Conservation (phyloP, 176 grass and related monocot genomes). For the Paspalum notatum region DNA sequence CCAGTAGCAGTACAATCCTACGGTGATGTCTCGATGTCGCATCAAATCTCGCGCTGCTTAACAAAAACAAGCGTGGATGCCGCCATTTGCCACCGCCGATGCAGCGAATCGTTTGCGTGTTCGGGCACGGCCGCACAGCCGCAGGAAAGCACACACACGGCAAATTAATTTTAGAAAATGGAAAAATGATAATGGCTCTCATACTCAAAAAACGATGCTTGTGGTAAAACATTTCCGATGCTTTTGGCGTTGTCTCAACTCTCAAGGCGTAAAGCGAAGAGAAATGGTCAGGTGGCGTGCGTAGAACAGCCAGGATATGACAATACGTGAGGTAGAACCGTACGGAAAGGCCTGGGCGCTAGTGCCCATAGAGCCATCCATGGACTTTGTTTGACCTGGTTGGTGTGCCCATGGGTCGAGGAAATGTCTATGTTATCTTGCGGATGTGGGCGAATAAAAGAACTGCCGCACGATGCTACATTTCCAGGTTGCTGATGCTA, state of each 20-base stretch:
- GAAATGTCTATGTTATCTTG: not conserved
- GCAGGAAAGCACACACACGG: not conserved
- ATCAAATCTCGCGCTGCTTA: conserved; percentile 28
- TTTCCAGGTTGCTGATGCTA: conserved; percentile 28
- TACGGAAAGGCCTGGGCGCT: conserved; percentile 42
- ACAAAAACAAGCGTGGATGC: conserved; percentile 17
- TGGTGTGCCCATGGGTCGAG: not conserved
- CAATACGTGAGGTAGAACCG: conserved; percentile 22
- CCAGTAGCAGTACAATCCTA: conserved; percentile 37
- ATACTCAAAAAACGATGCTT: too few species aligned
- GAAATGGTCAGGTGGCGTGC: conserved; percentile 15
- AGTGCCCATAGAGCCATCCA: not conserved
- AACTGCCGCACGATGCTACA: conserved; percentile 5
- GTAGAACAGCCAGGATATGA: not conserved
- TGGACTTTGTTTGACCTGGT: conserved; percentile 64
- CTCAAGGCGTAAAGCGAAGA: not conserved
- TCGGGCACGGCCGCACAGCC: not conserved
- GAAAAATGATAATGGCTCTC: not conserved
- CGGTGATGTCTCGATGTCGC: conserved; percentile 9
- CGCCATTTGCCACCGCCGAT: not conserved
- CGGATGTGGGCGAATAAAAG: not conserved
- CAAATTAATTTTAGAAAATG: not conserved
- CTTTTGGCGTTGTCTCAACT: not conserved
- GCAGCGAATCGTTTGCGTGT: conserved; percentile 34
- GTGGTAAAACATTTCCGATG: not conserved